A percentile compares a stretch with the other conserved stretches of the same genome.
Evolutionary conservation across 2,329 filamentous ascomycete species (phyloP).

Genomic region (Lasiodiplodia hormozganensis): DNA sequence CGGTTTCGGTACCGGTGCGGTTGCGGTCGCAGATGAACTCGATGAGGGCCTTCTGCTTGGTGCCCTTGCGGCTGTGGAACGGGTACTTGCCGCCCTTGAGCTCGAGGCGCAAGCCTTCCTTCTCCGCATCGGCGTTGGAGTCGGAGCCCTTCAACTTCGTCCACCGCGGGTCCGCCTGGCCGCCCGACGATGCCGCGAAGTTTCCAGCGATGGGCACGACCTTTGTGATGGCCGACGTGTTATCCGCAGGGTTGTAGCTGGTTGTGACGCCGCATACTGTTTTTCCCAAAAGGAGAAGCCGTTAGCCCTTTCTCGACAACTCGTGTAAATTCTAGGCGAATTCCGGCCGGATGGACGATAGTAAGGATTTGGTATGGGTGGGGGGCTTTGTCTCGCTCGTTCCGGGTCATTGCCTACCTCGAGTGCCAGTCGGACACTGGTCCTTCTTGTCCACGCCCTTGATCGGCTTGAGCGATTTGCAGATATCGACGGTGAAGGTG

Average conservation of each 20-base stretch:
- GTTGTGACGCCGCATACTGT: slow-evolving; percentile 78
- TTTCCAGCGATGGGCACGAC: slow-evolving; percentile 79
- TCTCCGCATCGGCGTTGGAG: slow-evolving; percentile 68
- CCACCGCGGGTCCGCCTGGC: slow-evolving; percentile 69
- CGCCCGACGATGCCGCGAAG: slow-evolving; percentile 37
- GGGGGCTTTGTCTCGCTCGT: not conserved
- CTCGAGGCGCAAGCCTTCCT: slow-evolving; percentile 75
- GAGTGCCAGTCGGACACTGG: slow-evolving; percentile 72
- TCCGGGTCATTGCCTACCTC: slow-evolving; percentile 56
- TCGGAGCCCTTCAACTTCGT: slow-evolving; percentile 70
- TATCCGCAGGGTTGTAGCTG: slow-evolving; percentile 57
- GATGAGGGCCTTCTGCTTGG: slow-evolving; percentile 76
- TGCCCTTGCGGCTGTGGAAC: slow-evolving; percentile 55
- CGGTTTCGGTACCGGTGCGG: slow-evolving; percentile 61
- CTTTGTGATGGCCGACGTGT: slow-evolving; percentile 58
- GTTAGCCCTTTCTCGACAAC: slow-evolving; percentile 8
- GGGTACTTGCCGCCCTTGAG: slow-evolving; percentile 66
- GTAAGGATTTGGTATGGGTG: no score
- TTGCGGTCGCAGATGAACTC: slow-evolving; percentile 83
- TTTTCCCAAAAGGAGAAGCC: not conserved
- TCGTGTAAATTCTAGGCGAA: not conserved
- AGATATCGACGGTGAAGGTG: slow-evolving; percentile 83
- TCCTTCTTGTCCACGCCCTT: slow-evolving; percentile 62
- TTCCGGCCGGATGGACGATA: no score
- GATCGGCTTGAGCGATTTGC: slow-evolving; percentile 68